Evolutionary conservation across 139 green algal genomes (phyloP), one percentile per base, ranked within the genome.

Genomic region (Chlamydomonas sp.): DNA sequence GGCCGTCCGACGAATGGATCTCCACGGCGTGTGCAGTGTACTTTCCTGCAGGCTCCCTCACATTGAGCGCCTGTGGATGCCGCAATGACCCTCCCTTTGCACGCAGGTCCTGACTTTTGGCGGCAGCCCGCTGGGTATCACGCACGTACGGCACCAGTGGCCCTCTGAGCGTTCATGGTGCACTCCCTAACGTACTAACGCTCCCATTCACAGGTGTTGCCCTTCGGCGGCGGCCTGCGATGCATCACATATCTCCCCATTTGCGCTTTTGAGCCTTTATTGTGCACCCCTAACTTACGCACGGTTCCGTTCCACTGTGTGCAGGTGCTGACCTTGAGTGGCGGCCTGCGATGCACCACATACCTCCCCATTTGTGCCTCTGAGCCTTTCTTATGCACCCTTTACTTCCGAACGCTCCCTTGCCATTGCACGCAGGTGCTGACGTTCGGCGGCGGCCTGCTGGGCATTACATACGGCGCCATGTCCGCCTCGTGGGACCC

Each of bases 401-500:
- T 71, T 12, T 57, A 2, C 10, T 78, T 12, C 9, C n/a, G 72
- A 78, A 31, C 18, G 17, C 12, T 12, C 72, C 17, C 72, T 60
- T 16, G 20, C n/a, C 18, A 57, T 60, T 63, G 5, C 79, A 17
- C 72, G 5, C 87, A 91, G 68, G 88, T 90, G 2, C 62, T 94
- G 1, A 93, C 92, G n/a, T 98, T 97, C 87, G 96, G 96, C n/a
- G 95, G 89, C 58, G 96, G 94, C 57, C 84, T 97, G 83, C 61
- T 94, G 77, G 96, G 95, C 76, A 97, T 97, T 84, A 93, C 92
- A 0, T 97, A 97, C 66, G 96, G 95, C 72, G 94, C 96, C 57
- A 84, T 98, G 68, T 94, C 86, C 12, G 88, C 92, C 62, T 93
- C 79, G 63, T 98, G 95, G 94, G 96, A 98, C 79, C 94, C 91